Base-by-base conservation (phyloP, 768 basidiomycete genomes). In the Bullera alba region DNA sequence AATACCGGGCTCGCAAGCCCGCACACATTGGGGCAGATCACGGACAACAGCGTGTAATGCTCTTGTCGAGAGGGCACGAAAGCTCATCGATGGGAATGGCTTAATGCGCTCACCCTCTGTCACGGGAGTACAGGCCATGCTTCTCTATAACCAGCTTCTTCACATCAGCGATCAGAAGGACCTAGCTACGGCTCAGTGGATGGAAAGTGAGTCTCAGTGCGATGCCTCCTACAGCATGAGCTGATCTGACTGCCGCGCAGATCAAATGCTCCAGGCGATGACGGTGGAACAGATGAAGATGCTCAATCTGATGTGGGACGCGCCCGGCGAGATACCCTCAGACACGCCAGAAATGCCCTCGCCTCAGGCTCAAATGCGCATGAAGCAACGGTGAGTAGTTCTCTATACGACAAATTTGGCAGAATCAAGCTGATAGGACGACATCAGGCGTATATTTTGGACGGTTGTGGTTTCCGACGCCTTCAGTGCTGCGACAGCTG, bases 261-360 rank as follows among this genome's bases (percentile, higher is more conserved):
- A 14, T 42, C 51, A 47, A n/a, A 48, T 63, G 42, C 27, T 59
- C 5, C 57, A 58, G 25, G 41, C 48, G 1, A 50, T 52, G 3
- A 47, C 57, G 23, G 42, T 54, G n/a, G 61, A 63, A 19, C 61
- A 63, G 44, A 57, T 63, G 55, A 38, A 37, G 5, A 14, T 60
- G 5, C 45, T 63, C 15, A 42, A 48, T 10, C 44, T 63, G 21
- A 60, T 57, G 49, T 63, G 61, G 61, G 46, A 50, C 32, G 36
- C 58, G 14, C 36, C 45, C 12, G 48, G 42, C 19, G 49, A 50
- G 2, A 55, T 63, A 19, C 23, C 48, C 16, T 37, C 42, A 5
- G 56, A 63, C 44, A 30, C 28, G 6, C 38, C 39, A 10, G 61
- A 60, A 26, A 17, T 56, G 0, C 41, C 45, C 8, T 27, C 53